Evolutionary conservation across 2,329 filamentous ascomycete genomes (phyloP), one percentile per base, ranked within the genome.

Genomic region (Fusarium aywerte): DNA sequence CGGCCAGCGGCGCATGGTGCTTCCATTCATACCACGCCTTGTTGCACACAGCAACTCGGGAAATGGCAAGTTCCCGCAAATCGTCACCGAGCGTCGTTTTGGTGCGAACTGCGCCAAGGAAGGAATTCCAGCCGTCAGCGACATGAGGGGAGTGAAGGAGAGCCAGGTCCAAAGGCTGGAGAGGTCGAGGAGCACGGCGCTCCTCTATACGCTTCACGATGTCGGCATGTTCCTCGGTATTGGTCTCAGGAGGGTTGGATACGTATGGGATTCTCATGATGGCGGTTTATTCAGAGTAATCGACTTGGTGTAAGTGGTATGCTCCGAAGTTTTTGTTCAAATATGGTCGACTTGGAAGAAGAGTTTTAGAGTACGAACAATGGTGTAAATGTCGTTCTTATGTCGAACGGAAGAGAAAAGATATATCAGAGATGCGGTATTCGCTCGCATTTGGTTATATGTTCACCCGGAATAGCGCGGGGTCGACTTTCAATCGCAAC

Each of bases 21-120:
- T 81, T 85, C 92, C 92, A 96, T 77, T 97, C 93, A 78, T 93
- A 96, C 88, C 90, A 92, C 3, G 93, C 93, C 18, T 84, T 79
- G 78, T 96, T 97, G 72, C 92, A 85, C 16, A 90, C 89, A 13
- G 93, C 93, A 15, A 96, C 91, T 47, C 92, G 86, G 73, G 88
- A 92, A 71, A 97, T 94, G 68, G 91, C 90, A 18, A 94, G 82
- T 81, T 97, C 92, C 68, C 91, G 88, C 52, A 93, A 74, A 69
- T 86, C 83, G 47, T 82, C 83, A 5, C 78, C 54, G 7, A 90
- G 72, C 5, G 73, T 75, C 23, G 86, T 85, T 66, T 79, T 79
- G 39, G 85, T 87, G 67, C 88, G 84, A 32, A 90, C 77, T 25
- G 87, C 87, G 60, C 89, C 89, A 12, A 92, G 83, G 76, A 92